Evolutionary conservation across 768 basidiomycete species (phyloP), one percentile per base, ranked within the genome.

Genomic region (Tricholomella constricta): DNA sequence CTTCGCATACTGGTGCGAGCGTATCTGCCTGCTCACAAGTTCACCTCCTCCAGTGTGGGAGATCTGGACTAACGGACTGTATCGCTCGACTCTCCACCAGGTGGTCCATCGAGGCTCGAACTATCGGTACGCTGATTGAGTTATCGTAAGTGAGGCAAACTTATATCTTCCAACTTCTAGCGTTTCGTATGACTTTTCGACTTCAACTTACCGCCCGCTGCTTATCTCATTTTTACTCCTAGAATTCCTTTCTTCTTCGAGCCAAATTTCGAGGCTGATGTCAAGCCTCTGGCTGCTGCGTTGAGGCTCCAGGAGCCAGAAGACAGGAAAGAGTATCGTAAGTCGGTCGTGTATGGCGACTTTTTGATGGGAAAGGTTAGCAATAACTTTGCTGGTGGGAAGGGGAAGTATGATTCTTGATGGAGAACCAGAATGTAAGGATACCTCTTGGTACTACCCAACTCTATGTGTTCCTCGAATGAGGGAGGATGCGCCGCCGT

Each of bases 231-330:
- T 36, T 31, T 62, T 37, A 22, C 41, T 6, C 51, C 8, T 25
- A 92, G 90, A 8, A 79, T 95, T 17, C 94, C 94, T 0, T 96
- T 96, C 72, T 97, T 97, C 78, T 96, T 90, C 57, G 94, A 96
- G 67, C 94, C 94, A 0, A 91, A 90, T 52, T 93, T 91, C 62
- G 74, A 85, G 54, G 89, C 93, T 0, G 52, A 73, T 2, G 72
- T 97, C 42, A 69, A 77, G 57, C 89, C 92, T 1, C 71, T 95
- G 6, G 73, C 75, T 4, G 84, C 85, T 6, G 85, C 83, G 0
- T 62, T 77, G 23, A 79, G 85, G 29, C 60, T 79, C 9, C 74
- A 74, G 51, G 53, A 66, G 34, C 55, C 59, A 41, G 52, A 58
- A 58, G 23, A 54, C 61, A 45, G 56, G 32, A 45, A 51, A 38